Conservation (phyloP, 2,329 filamentous ascomycete genomes). For the Bipolaris cookei region DNA sequence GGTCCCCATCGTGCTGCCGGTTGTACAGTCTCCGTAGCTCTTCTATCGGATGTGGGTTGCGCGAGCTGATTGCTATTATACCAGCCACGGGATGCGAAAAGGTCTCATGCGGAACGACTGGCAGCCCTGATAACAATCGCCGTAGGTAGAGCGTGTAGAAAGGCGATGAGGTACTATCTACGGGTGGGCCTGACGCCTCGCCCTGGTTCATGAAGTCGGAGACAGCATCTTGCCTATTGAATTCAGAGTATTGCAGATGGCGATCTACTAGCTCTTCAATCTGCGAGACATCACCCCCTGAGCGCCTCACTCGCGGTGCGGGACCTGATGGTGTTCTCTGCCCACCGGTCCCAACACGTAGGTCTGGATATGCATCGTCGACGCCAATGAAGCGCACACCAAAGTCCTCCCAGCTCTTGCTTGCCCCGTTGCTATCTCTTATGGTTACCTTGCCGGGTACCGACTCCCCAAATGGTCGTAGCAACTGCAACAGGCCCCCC, state of each 20-base stretch:
- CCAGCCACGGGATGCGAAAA: constrained; percentile 94
- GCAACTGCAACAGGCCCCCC: constrained; percentile 79
- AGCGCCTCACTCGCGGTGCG: constrained; percentile 46
- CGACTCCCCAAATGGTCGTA: constrained; percentile 89
- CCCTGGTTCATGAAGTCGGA: constrained; percentile 53
- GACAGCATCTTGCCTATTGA: constrained; percentile 48
- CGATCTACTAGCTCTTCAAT: constrained; percentile 82
- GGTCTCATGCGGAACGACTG: constrained; percentile 84
- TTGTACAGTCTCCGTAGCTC: constrained; percentile 83
- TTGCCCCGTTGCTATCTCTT: constrained; percentile 85
- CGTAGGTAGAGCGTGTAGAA: constrained; percentile 88
- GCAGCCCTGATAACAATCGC: constrained; percentile 78
- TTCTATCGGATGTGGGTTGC: constrained; percentile 82
- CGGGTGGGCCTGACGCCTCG: constrained; percentile 18
- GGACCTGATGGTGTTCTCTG: constrained; percentile 37
- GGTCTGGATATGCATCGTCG: constrained; percentile 58
- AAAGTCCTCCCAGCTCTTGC: constrained; percentile 86
- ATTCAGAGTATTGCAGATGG: constrained; percentile 78
- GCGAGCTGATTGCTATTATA: constrained; percentile 92
- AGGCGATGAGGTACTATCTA: constrained; percentile 63
- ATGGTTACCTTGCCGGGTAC: constrained; percentile 88
- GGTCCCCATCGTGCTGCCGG: constrained; percentile 79
- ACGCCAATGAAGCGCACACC: constrained; percentile 83
- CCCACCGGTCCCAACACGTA: constrained; percentile 35
- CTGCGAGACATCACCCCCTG: constrained; percentile 65